These are phyloP conservation scores for Leccinellum rugosiceps DNA, from an alignment of 768 basidiomycete genomes.

Conservation along the genomic window DNA sequence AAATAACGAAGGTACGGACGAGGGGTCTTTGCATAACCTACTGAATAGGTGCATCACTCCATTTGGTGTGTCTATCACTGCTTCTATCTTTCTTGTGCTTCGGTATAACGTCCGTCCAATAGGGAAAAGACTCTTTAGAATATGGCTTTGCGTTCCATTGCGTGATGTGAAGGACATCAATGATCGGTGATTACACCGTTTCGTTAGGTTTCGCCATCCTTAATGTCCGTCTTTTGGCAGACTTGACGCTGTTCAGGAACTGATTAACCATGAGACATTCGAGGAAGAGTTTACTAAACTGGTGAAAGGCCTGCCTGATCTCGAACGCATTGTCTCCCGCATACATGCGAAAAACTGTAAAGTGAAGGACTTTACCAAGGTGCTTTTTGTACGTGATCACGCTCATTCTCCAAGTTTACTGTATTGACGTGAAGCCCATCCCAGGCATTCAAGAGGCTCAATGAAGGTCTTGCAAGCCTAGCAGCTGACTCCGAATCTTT, in stretches of 20 bases:
- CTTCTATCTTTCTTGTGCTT: conserved; percentile 4
- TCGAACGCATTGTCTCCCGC: conserved; percentile 91
- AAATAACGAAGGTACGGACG: conserved; percentile 92
- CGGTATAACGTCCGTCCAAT: conserved; percentile 5
- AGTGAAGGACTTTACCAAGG: conserved; percentile 83
- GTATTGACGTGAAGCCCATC: conserved; percentile 2
- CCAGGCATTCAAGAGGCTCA: conserved; percentile 78
- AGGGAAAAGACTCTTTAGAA: conserved; percentile 94
- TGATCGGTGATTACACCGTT: conserved; percentile 55
- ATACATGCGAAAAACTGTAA: conserved; percentile 92
- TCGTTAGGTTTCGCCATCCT: conserved; percentile 7
- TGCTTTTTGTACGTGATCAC: conserved; percentile 57
- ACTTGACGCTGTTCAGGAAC: conserved; percentile 91
- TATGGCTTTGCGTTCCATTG: conserved; percentile 94
- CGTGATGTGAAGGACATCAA: conserved; percentile 83
- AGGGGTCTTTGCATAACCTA: conserved; percentile 83
- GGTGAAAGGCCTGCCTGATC: conserved; percentile 82
- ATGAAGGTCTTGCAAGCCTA: conserved; percentile 59
- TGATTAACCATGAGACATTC: conserved; percentile 77
- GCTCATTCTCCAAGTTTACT: not conserved
- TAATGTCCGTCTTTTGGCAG: conserved; percentile 39
- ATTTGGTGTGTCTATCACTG: conserved; percentile 54
- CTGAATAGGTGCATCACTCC: conserved; percentile 86
- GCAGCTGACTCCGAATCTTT: conserved; percentile 69
- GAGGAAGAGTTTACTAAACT: conserved; percentile 71